A percentile compares a stretch with the other conserved stretches of the same genome.
These are phyloP conservation scores for Phytophthora podocarpi DNA, from an alignment of 352 stramenopile genomes.

Conservation along the genomic window DNA sequence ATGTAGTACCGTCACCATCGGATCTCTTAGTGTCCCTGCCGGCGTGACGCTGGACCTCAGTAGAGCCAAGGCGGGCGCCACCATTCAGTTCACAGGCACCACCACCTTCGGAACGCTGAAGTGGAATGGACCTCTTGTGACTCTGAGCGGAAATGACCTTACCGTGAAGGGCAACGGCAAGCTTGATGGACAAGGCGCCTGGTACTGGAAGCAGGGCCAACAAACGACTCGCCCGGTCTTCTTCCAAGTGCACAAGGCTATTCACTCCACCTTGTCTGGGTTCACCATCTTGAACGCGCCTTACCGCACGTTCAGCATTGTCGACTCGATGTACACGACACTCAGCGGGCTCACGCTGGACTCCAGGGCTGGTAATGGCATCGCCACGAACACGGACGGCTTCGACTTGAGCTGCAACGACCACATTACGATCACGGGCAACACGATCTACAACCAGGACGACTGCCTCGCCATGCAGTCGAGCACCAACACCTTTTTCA, in stretches of 20 bases:
- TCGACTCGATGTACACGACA: constrained; percentile 22
- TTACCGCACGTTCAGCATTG: constrained; percentile 37
- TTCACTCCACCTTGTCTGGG: constrained; percentile 27
- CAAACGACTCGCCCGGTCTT: constrained; percentile 35
- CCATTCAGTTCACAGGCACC: constrained; percentile 40
- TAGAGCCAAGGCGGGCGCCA: constrained; percentile 30
- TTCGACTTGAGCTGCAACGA: too few relatives aligned
- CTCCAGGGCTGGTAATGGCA: constrained; percentile 3
- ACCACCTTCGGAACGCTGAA: constrained; percentile 37
- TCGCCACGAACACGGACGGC: too few relatives aligned
- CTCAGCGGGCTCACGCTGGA: constrained; percentile 21
- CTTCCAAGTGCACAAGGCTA: constrained; percentile 34
- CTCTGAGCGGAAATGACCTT: constrained; percentile 31
- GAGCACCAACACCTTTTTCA: too few relatives aligned
- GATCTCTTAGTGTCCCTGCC: constrained; percentile 32
- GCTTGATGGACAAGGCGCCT: constrained; percentile 40
- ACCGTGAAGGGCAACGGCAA: constrained; percentile 39
- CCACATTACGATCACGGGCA: too few relatives aligned
- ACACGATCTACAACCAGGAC: too few relatives aligned
- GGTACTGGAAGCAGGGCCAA: constrained; percentile 45
- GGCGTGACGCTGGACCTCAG: constrained; percentile 43
- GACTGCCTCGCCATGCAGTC: too few relatives aligned
- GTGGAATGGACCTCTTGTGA: constrained; percentile 40
- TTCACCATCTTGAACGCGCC: constrained; percentile 43
- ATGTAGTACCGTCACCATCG: constrained; percentile 33